Evolutionary conservation across 1,139 yeast genomes (phyloP).

Genomic region (Kluyveromyces sp.): DNA sequence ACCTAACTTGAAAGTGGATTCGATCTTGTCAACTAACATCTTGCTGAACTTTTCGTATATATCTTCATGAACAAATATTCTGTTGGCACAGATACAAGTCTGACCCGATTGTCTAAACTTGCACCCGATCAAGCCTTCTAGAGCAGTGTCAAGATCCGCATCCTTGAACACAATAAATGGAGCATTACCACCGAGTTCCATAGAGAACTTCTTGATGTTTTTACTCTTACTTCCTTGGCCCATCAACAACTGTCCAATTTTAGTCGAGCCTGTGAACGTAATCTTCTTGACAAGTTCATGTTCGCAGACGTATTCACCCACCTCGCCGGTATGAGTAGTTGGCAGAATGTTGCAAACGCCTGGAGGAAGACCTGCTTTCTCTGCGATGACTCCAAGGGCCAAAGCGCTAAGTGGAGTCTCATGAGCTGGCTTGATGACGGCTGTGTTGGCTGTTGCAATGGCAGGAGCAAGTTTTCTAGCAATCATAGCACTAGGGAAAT

Average conservation of each 20-base stretch:
- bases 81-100: conserved; percentile 49
- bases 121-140: conserved; percentile 41
- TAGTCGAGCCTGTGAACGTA: conserved; percentile 47
- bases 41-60: conserved; percentile 40
- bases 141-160: conserved; percentile 44
- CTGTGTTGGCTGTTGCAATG: conserved; percentile 56
- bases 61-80: conserved; percentile 42
- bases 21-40: conserved; percentile 32
- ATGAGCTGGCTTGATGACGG: conserved; percentile 58
- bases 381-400: conserved; percentile 45
- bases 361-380: conserved; percentile 55
- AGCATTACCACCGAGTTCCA: conserved; percentile 50
- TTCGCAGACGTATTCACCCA: conserved; percentile 35
- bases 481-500: conserved; percentile 59
- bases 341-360: conserved; percentile 58
- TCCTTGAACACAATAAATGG: conserved; percentile 45
- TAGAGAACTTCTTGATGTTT: conserved; percentile 42
- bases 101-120: conserved; percentile 48
- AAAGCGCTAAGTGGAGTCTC: conserved; percentile 59
- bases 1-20: conserved; percentile 47
- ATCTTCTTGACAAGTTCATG: conserved; percentile 34
- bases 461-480: conserved; percentile 64
- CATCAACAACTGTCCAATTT: conserved; percentile 44
- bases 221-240: conserved; percentile 35
- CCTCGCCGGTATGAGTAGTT: conserved; percentile 49